Percentiles rank a stretch among this genome's conserved stretches.
phyloP scores from a whole-genome alignment of 176 grass and related monocot genomes.

The Cenchrus purpureus region DNA sequence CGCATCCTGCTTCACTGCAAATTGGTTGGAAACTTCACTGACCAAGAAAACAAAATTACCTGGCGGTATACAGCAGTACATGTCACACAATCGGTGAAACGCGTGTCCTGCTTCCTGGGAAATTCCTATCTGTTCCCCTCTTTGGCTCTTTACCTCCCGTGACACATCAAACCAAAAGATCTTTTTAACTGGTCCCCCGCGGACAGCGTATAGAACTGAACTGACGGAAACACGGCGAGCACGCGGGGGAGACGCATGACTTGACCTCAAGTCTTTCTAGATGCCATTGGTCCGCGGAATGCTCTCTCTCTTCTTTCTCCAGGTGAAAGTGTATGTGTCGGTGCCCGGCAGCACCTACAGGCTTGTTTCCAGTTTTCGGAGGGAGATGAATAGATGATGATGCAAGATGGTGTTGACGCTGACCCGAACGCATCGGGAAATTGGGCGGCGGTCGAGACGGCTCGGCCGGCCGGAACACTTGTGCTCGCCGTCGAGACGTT shows the following conservation, averaged over 20 bases:
- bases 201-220: no score
- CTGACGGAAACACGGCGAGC: background rate
- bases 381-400: no score
- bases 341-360: background rate
- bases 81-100: background rate
- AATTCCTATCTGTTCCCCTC: background rate
- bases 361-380: background rate
- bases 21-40: background rate
- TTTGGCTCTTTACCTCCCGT: no score
- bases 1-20: no score
- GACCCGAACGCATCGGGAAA: background rate
- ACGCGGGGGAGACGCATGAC: background rate
- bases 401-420: background rate
- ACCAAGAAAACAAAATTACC: background rate
- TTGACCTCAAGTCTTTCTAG: background rate
- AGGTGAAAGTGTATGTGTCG: background rate
- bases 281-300: background rate
- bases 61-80: background rate
- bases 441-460: background rate
- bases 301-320: background rate
- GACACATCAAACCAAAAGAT: background rate
- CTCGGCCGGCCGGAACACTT: conserved; percentile 14
- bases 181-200: no score
- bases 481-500: background rate
- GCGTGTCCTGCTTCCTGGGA: background rate